These are phyloP conservation scores for Mortierella alpina DNA, from an alignment of 192 early-diverging fungal genomes.

Conservation along the genomic window DNA sequence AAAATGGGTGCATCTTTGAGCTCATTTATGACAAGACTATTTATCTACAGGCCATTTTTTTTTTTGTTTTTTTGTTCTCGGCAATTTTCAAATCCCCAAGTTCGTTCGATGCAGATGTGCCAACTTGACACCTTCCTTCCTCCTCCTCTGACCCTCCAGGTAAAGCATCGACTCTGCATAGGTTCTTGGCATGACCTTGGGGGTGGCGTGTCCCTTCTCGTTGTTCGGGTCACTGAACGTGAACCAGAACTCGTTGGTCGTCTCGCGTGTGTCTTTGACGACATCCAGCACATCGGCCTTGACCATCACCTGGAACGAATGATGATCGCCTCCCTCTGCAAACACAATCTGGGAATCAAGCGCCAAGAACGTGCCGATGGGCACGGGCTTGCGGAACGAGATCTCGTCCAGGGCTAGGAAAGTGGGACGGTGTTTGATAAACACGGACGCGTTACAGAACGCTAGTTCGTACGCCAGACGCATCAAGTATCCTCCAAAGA, in stretches of 20 bases:
- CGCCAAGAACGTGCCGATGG: conserved; percentile 81
- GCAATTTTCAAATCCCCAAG: conserved; percentile 10
- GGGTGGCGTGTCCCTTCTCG: conserved; percentile 32
- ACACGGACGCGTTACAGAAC: conserved; percentile 78
- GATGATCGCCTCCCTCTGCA: conserved; percentile 64
- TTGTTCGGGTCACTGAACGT: conserved; percentile 68
- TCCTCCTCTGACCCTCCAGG: conserved; percentile 77
- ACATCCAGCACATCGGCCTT: conserved; percentile 85
- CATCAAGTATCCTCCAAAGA: conserved; percentile 87
- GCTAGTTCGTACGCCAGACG: conserved; percentile 88
- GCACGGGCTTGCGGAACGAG: conserved; percentile 86
- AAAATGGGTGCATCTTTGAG: not conserved
- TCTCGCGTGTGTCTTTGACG: conserved; percentile 63
- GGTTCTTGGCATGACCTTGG: conserved; percentile 77
- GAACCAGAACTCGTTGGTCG: conserved; percentile 91
- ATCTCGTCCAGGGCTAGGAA: conserved; percentile 79
- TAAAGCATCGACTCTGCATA: conserved; percentile 89
- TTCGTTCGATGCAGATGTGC: conserved; percentile 29
- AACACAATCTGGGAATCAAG: conserved; percentile 85
- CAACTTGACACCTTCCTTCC: conserved; percentile 25
- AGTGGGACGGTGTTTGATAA: conserved; percentile 66
- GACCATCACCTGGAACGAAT: conserved; percentile 75
- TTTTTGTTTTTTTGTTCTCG: not conserved
- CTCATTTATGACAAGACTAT: not conserved
- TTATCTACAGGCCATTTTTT: not conserved